Base-by-base conservation (phyloP, 1,284 basidiomycete genomes). In the Mycosarcoma maydis region DNA sequence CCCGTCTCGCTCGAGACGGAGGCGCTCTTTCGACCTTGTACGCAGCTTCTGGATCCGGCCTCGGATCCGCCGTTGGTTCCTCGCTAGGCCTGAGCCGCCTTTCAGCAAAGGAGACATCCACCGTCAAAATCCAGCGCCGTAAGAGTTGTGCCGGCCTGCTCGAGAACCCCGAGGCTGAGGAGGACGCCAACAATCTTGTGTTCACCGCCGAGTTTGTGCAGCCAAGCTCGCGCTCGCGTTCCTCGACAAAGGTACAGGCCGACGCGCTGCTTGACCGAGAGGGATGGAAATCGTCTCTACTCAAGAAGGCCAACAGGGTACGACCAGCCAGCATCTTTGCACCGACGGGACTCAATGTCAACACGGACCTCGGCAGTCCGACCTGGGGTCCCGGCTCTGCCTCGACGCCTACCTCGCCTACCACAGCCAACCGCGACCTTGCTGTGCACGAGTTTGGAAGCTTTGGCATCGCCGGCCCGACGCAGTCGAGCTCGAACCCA, bases 41-140 rank as follows among this genome's bases (percentile, higher is more conserved):
- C 23, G 61, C 51, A 16, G 57, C 58, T 23, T 53, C 59, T 16
- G 66, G 62, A 13, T 64, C 72, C 8, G 60, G 69, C 7, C 30
- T 76, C 24, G 72, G 74, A 8, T 70, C 74, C 3, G 65, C 75
- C 9, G 65, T 77, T 2, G 75, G 75, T 26, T 73, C 73, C 14
- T 68, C 73, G 26, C 70, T 77, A 29, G 75, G 75, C 10, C 33
- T 74, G 33, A 64, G 58, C 29, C 66, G 71, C 5, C 56, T 73
- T 17, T 58, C 58, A 13, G 62, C 62, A 19, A 70, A 64, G 41
- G 71, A 73, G 32, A 73, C 71, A 7, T 62, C 71, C 29, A 64
- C 67, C n/a, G 59, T 73, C 53, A 73, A 71, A 53, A 62, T 72
- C 36, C 69, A 72, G 52, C 57, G 69, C 22, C 58, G 73, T 6